A percentile compares a stretch with the other conserved stretches of the same genome.
Conservation (phyloP, 2,329 filamentous ascomycete species). For the Colletotrichum viniferum region DNA sequence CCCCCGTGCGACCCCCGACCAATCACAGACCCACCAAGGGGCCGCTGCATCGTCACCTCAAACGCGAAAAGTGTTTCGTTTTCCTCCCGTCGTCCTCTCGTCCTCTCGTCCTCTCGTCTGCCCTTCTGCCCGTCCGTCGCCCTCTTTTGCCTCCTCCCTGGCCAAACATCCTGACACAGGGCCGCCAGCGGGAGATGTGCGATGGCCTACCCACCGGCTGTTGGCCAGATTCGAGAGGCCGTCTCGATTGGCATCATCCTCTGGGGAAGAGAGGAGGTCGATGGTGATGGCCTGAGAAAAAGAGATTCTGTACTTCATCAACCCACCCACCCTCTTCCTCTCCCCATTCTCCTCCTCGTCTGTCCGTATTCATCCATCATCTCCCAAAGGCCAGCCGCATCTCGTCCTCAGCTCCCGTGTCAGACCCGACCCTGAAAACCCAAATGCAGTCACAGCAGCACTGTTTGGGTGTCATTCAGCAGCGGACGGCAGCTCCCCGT, state of each 20-base stretch:
- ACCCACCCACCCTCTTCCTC: neutral
- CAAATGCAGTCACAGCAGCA: neutral
- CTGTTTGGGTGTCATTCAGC: slow-evolving; percentile 18
- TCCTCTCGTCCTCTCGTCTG: neutral
- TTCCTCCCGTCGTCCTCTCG: neutral
- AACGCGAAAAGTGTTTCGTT: slow-evolving; percentile 18
- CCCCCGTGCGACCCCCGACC: neutral
- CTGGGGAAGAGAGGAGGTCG: neutral
- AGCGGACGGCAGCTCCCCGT: slow-evolving; percentile 6
- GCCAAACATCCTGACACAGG: neutral
- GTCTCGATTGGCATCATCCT: neutral
- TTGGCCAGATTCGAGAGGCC: neutral
- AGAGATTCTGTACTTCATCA: neutral
- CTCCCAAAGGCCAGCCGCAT: neutral
- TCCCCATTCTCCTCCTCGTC: neutral
- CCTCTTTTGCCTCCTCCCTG: neutral
- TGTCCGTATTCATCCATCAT: neutral
- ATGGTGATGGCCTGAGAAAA: neutral
- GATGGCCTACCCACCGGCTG: neutral
- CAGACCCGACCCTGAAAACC: neutral
- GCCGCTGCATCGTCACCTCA: slow-evolving; percentile 2
- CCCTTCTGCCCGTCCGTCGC: neutral
- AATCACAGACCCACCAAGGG: slow-evolving; percentile 21
- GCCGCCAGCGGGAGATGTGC: neutral
- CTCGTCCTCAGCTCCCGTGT: neutral